These are phyloP conservation scores for Crithidia expoeki DNA, from an alignment of 208 protist species.

Conservation along the genomic window DNA sequence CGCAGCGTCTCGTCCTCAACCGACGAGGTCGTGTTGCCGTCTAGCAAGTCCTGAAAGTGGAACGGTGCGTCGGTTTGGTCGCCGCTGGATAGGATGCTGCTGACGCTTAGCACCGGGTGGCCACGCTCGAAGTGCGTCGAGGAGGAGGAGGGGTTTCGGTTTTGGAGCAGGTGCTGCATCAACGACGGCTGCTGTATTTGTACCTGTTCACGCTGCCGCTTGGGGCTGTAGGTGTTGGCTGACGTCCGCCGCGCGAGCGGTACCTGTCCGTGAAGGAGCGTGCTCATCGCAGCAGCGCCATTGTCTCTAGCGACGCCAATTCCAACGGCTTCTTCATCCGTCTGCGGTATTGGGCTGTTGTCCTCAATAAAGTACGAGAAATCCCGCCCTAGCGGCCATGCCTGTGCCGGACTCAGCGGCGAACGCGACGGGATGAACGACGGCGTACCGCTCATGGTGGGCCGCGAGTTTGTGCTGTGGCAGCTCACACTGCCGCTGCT, in stretches of 20 bases:
- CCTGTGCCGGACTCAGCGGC: slow-evolving; percentile 1
- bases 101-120: not conserved
- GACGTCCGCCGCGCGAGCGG: slow-evolving; percentile 10
- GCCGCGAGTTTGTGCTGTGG: not conserved
- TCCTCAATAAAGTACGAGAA: not conserved
- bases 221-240: not conserved
- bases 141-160: not conserved
- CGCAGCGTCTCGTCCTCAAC: slow-evolving; percentile 6
- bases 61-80: slow-evolving; percentile 26
- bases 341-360: not conserved
- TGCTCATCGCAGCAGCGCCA: not conserved
- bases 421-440: slow-evolving; percentile 8
- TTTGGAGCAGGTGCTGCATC: not conserved
- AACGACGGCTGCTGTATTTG: slow-evolving; percentile 6
- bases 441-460: not conserved
- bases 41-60: slow-evolving; percentile 23
- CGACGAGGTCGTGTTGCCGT: slow-evolving; percentile 20
- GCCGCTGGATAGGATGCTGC: slow-evolving; percentile 23
- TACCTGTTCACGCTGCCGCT: not conserved
- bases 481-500: not conserved
- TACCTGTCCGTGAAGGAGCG: slow-evolving; percentile 1
- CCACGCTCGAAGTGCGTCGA: slow-evolving; percentile 8
- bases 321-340: not conserved
- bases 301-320: not conserved
- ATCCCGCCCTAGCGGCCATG: not conserved